Conservation (phyloP, 2,329 filamentous ascomycete genomes). For the Fusarium anthophilum region DNA sequence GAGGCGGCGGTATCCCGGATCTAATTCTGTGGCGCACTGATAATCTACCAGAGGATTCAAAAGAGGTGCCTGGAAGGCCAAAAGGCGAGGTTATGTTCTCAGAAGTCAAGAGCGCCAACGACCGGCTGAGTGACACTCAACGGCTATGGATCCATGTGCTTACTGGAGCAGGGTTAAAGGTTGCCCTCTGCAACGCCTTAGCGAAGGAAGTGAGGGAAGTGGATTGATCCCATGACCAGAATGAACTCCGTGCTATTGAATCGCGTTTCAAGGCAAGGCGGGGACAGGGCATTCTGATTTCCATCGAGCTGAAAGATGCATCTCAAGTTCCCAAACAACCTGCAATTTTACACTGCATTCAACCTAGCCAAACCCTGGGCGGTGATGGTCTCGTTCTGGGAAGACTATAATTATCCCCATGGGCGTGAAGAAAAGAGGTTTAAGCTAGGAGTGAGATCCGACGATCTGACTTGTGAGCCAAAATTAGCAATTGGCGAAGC, state of each 20-base stretch:
- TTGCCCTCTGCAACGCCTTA: conserved; percentile 79
- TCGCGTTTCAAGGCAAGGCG: conserved; percentile 14
- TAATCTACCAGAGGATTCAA: conserved; percentile 43
- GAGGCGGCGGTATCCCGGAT: conserved; percentile 91
- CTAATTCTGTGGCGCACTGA: conserved; percentile 81
- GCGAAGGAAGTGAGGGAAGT: conserved; percentile 61
- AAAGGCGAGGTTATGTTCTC: conserved; percentile 76
- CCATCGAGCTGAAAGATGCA: background rate
- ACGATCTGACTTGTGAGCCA: conserved; percentile 15
- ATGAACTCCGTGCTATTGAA: conserved; percentile 14
- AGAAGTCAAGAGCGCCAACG: conserved; percentile 86
- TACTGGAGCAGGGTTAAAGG: conserved; percentile 81
- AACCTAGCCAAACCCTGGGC: background rate
- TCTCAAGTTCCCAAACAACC: background rate
- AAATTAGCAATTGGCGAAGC: conserved; percentile 40
- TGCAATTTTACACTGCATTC: conserved; percentile 19
- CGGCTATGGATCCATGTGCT: conserved; percentile 96
- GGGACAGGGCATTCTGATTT: conserved; percentile 15
- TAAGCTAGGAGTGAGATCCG: background rate
- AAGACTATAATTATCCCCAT: conserved; percentile 20
- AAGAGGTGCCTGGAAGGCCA: conserved; percentile 46
- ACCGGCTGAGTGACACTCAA: conserved; percentile 95
- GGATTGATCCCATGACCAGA: conserved; percentile 43
- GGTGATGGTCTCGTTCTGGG: conserved; percentile 11
- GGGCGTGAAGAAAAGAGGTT: conserved; percentile 6